These are phyloP conservation scores for Mortierella sp. DNA, from an alignment of 371 early-diverging fungal genomes.

Conservation along the genomic window DNA sequence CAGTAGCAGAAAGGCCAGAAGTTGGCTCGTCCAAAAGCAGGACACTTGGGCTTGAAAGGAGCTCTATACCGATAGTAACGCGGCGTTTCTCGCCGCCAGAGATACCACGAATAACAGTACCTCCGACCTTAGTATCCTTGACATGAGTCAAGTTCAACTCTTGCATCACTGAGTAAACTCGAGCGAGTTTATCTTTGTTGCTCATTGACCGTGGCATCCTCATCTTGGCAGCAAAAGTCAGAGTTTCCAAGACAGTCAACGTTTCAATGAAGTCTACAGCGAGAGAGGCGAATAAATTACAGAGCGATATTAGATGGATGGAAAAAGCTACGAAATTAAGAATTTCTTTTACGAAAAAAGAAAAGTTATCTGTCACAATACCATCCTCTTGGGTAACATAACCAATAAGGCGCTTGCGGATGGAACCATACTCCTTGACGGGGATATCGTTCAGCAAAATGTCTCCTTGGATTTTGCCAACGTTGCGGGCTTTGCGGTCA, in stretches of 20 bases:
- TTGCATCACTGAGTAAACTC: conserved; percentile 81
- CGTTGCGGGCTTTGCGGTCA: conserved; percentile 64
- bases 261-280: conserved; percentile 73
- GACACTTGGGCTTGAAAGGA: conserved; percentile 74
- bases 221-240: conserved; percentile 81
- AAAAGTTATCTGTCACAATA: no score
- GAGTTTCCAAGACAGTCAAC: conserved; percentile 85
- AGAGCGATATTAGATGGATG: no score
- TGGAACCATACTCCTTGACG: conserved; percentile 59
- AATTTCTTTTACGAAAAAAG: no score
- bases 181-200: conserved; percentile 64
- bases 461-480: conserved; percentile 68
- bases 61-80: conserved; percentile 76
- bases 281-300: neutral
- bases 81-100: conserved; percentile 77
- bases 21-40: conserved; percentile 64
- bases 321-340: no score
- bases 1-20: conserved; percentile 83
- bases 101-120: conserved; percentile 79
- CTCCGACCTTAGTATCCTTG: conserved; percentile 86
- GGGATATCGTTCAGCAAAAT: conserved; percentile 76
- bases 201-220: conserved; percentile 77
- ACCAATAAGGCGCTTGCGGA: conserved; percentile 79
- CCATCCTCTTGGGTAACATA: conserved; percentile 92
- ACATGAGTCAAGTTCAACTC: conserved; percentile 84